phyloP scores from a whole-genome alignment of 371 early-diverging fungal genomes.

The Mucor piriformis region DNA sequence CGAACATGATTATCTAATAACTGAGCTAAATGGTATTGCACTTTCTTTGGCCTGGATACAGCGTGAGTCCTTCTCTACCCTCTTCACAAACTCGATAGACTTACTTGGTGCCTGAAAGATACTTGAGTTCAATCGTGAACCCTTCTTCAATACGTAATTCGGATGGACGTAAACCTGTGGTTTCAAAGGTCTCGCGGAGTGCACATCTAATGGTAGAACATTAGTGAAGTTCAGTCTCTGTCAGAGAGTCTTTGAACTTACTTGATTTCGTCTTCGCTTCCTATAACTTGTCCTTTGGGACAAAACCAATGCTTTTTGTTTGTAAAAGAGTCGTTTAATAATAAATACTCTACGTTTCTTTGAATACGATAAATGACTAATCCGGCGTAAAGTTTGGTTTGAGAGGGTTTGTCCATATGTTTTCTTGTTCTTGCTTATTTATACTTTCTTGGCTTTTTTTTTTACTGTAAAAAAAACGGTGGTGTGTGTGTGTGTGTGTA shows the following conservation, averaged over 20 bases:
- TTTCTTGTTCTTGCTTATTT: not conserved
- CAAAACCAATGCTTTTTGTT: constrained; percentile 85
- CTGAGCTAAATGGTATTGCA: constrained; percentile 77
- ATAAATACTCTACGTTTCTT: constrained; percentile 78
- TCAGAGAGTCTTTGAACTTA: no score
- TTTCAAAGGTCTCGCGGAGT: constrained; percentile 74
- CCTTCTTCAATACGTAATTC: constrained; percentile 74
- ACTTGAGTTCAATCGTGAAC: constrained; percentile 80
- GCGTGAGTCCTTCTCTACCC: not conserved
- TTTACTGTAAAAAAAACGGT: not conserved
- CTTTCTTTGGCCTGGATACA: constrained; percentile 69
- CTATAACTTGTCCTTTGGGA: constrained; percentile 82
- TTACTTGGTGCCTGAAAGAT: constrained; percentile 77
- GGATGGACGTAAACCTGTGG: constrained; percentile 72
- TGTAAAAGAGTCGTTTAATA: constrained; percentile 82
- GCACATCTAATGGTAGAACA: constrained; percentile 65
- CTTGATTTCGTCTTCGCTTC: constrained; percentile 83
- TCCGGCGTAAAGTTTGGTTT: constrained; percentile 60
- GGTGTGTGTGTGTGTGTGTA: not conserved
- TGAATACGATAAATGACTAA: constrained; percentile 79
- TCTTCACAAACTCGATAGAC: no score
- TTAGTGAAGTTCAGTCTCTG: no score
- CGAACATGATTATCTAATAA: constrained; percentile 62
- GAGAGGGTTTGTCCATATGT: constrained; percentile 47
- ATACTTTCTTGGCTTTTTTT: not conserved